Conservation (phyloP, 768 basidiomycete genomes). For the Russula lepida region DNA sequence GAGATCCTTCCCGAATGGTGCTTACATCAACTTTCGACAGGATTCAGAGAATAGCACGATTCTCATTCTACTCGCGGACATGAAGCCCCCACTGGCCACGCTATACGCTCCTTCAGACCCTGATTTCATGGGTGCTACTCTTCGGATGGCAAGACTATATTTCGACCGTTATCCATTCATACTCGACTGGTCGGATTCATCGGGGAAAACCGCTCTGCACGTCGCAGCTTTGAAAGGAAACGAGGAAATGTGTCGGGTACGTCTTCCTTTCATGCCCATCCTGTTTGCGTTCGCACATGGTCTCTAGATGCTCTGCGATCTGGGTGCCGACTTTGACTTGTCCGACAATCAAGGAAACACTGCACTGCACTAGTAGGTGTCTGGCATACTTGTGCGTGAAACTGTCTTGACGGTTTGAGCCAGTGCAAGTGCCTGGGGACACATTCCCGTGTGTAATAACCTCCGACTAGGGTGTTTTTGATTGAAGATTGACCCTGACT, state of each 20-base stretch:
- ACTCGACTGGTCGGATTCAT: slow-evolving; percentile 86
- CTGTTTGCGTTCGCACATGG: slow-evolving; percentile 19
- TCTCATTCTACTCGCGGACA: slow-evolving; percentile 85
- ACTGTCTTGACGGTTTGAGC: slow-evolving; percentile 12
- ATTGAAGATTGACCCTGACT: slow-evolving; percentile 23
- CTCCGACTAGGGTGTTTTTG: slow-evolving; percentile 8
- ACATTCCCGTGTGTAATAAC: slow-evolving; percentile 53
- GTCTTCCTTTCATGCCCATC: slow-evolving; percentile 25
- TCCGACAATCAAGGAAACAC: slow-evolving; percentile 90
- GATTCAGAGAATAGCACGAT: slow-evolving; percentile 91
- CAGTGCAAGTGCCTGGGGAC: slow-evolving; percentile 85
- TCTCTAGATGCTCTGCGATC: slow-evolving; percentile 77
- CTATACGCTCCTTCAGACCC: slow-evolving; percentile 43
- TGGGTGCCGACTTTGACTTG: slow-evolving; percentile 84
- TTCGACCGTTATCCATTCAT: slow-evolving; percentile 80
- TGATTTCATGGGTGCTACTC: slow-evolving; percentile 60
- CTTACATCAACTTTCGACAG: slow-evolving; percentile 33
- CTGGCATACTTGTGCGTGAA: not conserved
- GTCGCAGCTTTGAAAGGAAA: slow-evolving; percentile 84
- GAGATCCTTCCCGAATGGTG: not conserved
- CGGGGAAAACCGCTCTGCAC: slow-evolving; percentile 87
- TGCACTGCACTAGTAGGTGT: slow-evolving; percentile 80
- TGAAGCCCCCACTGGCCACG: slow-evolving; percentile 44
- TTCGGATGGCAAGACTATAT: slow-evolving; percentile 84
- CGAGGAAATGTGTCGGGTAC: slow-evolving; percentile 77